Conservation (phyloP, 164 flowering plant genomes). For the Aristolochia californica region DNA sequence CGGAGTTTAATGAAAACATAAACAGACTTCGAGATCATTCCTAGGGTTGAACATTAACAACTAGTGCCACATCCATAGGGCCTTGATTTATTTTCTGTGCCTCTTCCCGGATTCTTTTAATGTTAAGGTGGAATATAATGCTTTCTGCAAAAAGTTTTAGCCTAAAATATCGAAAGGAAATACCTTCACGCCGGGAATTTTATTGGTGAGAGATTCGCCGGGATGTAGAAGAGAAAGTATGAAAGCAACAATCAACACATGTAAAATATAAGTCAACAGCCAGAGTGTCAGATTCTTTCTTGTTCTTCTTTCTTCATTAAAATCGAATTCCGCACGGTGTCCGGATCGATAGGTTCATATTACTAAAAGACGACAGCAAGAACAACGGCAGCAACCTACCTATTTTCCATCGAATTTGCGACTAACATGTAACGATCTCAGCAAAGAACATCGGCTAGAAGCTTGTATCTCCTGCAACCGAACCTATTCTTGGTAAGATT, state of each 20-base stretch:
- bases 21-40: too few relatives aligned
- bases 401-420: background rate
- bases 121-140: too few relatives aligned
- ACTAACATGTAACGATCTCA: background rate
- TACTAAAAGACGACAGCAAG: background rate
- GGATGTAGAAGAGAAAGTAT: too few relatives aligned
- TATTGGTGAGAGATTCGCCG: too few relatives aligned
- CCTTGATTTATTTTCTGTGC: too few relatives aligned
- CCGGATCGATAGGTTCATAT: background rate
- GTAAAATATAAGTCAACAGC: constrained; percentile 1
- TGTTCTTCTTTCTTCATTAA: background rate
- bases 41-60: too few relatives aligned
- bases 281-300: constrained; percentile 2
- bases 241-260: background rate
- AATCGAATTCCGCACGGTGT: background rate
- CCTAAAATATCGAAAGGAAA: too few relatives aligned
- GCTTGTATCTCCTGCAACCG: constrained; percentile 10
- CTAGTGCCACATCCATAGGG: too few relatives aligned
- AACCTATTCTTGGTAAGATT: constrained; percentile 1
- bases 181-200: too few relatives aligned
- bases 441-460: constrained; percentile 12
- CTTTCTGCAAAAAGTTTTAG: too few relatives aligned
- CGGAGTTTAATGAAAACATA: too few relatives aligned
- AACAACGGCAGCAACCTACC: background rate
- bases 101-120: too few relatives aligned